Base-by-base conservation (phyloP, 805 yeast species). In the Yamadazyma tumulicola region DNA sequence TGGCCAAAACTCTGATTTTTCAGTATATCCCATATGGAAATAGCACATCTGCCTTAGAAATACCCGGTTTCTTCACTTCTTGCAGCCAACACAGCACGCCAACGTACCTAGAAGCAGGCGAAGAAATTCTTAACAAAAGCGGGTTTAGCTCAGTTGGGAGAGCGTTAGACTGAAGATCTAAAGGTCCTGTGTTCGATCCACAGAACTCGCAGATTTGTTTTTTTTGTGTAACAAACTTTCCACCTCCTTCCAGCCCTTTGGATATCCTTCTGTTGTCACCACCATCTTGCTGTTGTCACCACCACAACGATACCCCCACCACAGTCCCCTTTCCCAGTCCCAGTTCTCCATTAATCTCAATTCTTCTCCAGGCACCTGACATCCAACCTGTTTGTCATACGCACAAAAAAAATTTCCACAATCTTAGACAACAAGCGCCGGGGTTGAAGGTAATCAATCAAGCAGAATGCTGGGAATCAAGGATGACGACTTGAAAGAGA, bases 111-210 rank as follows among this genome's bases (percentile, higher is more conserved):
- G 23, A 9, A n/a, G n/a, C n/a, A 21, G 23, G 9, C 23, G 23
- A 21, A 21, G 23, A 21, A 9, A 9, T 21, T 9, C n/a, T 9
- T n/a, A 9, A 21, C 23, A 21, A 21, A 25, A 24, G 60, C 60
- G 60, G 60, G 45, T 51, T 55, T 55, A 55, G 60, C 60, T 54
- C 60, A 55, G 60, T 55, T 55, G 60, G 60, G 60, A 55, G 60
- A 55, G 60, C 60, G 60, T 54, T 59, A 55, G 60, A 55, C 60
- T 55, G 60, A 55, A 55, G 60, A 79, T 79, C 85, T 79, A 85
- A 74, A 81, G 86, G 87, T 79, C 85, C 81, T 77, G 85, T 77
- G 85, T 81, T 81, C 86, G 81, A 80, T 77, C 85, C 86, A 77
- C 85, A 78, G 75, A 74, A 72, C 59, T 72, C 77, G 80, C 80